Evolutionary conservation across 1,284 basidiomycete species (phyloP).

Genomic region (Trametes sp.): DNA sequence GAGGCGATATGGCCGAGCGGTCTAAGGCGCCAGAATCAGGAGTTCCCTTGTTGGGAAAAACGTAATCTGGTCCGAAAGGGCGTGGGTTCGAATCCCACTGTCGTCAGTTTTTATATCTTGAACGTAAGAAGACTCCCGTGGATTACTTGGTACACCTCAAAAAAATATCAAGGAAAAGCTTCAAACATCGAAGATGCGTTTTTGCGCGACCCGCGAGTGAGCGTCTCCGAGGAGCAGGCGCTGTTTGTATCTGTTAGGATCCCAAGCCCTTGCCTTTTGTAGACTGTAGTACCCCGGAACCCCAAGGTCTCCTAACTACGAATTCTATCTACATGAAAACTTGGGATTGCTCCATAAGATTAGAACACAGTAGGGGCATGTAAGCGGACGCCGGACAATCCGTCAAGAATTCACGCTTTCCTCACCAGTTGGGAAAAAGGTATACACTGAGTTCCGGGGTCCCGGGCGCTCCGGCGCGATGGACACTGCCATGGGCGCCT

Average conservation of each 20-base stretch:
- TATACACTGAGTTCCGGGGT: background rate
- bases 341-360: background rate
- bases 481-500: background rate
- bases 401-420: too few relatives aligned
- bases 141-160: too few relatives aligned
- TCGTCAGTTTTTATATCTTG: slow-evolving; percentile 40
- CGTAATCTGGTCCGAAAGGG: slow-evolving; percentile 45
- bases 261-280: slow-evolving; percentile 6
- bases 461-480: background rate
- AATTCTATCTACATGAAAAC: background rate
- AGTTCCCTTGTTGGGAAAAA: background rate
- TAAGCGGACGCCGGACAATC: too few relatives aligned
- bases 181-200: too few relatives aligned
- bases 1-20: slow-evolving; percentile 35
- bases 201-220: too few relatives aligned
- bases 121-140: too few relatives aligned
- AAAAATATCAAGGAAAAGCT: too few relatives aligned
- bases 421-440: too few relatives aligned
- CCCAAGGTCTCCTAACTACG: background rate
- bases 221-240: too few relatives aligned
- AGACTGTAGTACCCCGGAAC: background rate
- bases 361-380: background rate
- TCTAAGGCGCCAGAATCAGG: slow-evolving; percentile 36
- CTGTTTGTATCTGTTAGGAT: slow-evolving; percentile 17
- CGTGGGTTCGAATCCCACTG: slow-evolving; percentile 55